Evolutionary conservation across 768 basidiomycete genomes (phyloP), one percentile per base, ranked within the genome.

Genomic region (Chalciporus sphaerocephalus): DNA sequence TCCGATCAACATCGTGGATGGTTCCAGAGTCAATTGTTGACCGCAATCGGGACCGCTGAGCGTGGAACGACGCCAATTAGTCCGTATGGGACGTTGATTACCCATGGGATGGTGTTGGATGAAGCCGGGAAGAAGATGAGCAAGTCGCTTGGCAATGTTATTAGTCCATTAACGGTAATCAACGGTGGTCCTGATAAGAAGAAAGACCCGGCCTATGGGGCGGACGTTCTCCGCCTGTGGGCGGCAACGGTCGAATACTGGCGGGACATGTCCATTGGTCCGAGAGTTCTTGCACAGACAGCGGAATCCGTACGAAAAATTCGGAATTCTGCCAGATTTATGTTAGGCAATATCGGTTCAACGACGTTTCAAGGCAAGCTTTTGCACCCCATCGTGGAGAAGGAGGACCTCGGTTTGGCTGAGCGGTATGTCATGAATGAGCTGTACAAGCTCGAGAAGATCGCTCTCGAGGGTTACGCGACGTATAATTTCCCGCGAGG

Each of bases 1-100:
- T 87, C 89, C 1, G 95, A 99, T 66, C 95, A 98, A 64, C 95
- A 99, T 65, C 85, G 95, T 6, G 95, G 95, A 8, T 99, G 95
- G 95, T 99, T 99, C 73, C 96, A 99, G 67, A 94, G 92, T 46
- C 87, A 91, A 53, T 69, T 99, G 21, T 70, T 99, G 38, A 98
- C 96, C 4, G 78, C 82, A 9, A 68, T 95, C 16, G 80, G 81
- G 3, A 47, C 61, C 10, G 53, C 53, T 0, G 54, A 50, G 3
- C 43, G 32, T 15, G 25, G 7, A 10, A n/a, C 44, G 22, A 62
- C 48, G 33, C 55, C 64, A 3, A 44, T 42, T 18, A 69, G 69
- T 38, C 85, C 95, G 10, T 99, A 92, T 61, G 74, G 74, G 30
- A 73, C 81, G 5, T 67, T 99, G 47, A 85, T 99, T 53, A 98